Percentiles rank a stretch among this genome's conserved stretches.
Evolutionary conservation across 768 basidiomycete genomes (phyloP).

Genomic region (Coprinopsis sp.): DNA sequence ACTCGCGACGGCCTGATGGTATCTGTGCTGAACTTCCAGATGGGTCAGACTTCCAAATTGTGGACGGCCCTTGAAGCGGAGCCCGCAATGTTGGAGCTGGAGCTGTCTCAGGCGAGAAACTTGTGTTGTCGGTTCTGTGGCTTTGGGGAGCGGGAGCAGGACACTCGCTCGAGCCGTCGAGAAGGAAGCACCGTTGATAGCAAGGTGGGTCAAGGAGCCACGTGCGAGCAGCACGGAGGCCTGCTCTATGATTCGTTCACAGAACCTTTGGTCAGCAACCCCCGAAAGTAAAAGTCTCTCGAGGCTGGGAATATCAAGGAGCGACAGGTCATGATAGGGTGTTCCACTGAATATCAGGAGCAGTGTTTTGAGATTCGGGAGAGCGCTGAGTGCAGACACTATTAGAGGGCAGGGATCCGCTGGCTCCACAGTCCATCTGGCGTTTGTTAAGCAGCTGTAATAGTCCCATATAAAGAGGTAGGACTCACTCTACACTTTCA

Average conservation of each 20-base stretch:
- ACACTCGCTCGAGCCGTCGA: neutral
- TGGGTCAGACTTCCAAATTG: neutral
- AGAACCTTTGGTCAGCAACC: neutral
- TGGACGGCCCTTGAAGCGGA: constrained; percentile 3
- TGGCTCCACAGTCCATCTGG: constrained; percentile 2
- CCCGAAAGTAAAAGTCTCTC: neutral
- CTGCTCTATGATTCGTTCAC: neutral
- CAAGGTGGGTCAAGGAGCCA: neutral
- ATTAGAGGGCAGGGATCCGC: constrained; percentile 3
- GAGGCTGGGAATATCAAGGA: neutral
- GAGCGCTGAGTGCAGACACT: neutral
- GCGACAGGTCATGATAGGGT: constrained; percentile 2
- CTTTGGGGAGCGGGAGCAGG: neutral
- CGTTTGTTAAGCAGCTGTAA: neutral
- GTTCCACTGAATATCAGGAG: constrained; percentile 2
- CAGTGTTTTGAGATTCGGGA: neutral
- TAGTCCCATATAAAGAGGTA: neutral
- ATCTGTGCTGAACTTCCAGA: neutral
- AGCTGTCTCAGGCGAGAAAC: neutral
- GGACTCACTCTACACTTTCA: constrained; percentile 2
- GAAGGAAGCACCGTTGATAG: neutral
- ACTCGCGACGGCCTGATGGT: neutral
- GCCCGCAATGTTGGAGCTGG: neutral
- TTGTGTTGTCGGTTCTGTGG: neutral
- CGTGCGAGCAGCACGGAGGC: neutral